Base-by-base conservation (phyloP, 371 early-diverging fungal species). In the Mortierella sp. region DNA sequence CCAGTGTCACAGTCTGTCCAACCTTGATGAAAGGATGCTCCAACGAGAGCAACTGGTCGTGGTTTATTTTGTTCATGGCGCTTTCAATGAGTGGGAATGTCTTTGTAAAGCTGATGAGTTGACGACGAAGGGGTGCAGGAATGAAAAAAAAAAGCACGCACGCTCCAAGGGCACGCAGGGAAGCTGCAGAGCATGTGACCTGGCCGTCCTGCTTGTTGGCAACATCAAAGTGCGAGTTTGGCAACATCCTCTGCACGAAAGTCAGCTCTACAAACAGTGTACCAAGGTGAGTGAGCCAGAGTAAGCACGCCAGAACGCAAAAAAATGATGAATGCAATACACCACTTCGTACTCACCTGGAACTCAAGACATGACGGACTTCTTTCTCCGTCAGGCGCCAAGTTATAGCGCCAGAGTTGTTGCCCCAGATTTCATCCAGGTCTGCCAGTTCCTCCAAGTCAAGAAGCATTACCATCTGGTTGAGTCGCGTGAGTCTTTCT, bases 1-100 rank as follows among this genome's bases (percentile, higher is more conserved):
- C 10, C 30, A 39, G 28, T 46, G 16, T 16, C 12, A 10, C 12
- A 19, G 28, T 31, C 48, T 23, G 18, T 23, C 64, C 53, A 82
- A 93, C 96, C 88, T 92, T 93, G 51, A 96, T 82, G 45, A 96
- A 87, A 2, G 95, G 92, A 74, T 94, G 94, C 74, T 96, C 97
- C 50, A 96, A 82, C 28, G 88, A 88, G 54, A 95, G 84, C 59
- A 94, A 82, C 41, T 91, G 90, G 45, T 93, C 92, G 48, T 87
- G 84, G 72, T 91, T 93, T 54, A 93, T 81, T 70, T 87, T 89
- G 70, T 91, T 91, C 91, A 91, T 92, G 42, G 42, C 48, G 67
- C 13, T 55, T 26, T 3, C 43, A 26, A 28, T 21, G 38, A 26
- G 23, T 24, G 13, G 14, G 65, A 27, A 19, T 14, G 57, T 31